Evolutionary conservation across 345 rosid species (phyloP).

Genomic region (Nephelium lappaceum): DNA sequence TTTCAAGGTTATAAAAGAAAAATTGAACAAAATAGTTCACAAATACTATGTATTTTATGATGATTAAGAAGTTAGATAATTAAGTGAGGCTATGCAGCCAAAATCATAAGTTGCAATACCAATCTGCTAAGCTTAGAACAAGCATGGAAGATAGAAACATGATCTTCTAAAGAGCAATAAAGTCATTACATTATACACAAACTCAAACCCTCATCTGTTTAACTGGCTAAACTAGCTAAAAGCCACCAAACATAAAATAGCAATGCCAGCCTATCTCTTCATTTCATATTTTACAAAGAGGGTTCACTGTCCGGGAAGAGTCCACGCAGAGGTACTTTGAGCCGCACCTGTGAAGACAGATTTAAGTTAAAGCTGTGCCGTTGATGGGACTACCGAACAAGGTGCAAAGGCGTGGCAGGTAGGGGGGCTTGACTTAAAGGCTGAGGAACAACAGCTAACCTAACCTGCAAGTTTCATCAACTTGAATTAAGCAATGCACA

Average conservation of each 20-base stretch:
- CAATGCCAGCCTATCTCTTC: neutral
- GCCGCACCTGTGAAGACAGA: neutral
- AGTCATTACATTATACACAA: neutral
- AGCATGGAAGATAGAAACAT: too few relatives aligned
- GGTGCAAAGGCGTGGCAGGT: slow-evolving; percentile 3
- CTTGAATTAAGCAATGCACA: neutral
- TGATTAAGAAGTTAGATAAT: too few relatives aligned
- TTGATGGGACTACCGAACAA: slow-evolving; percentile 8
- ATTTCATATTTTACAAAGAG: neutral
- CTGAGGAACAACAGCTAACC: neutral
- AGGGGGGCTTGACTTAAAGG: slow-evolving; percentile 22
- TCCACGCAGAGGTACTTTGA: neutral
- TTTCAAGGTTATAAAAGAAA: too few relatives aligned
- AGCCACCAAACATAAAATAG: neutral
- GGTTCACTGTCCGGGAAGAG: neutral
- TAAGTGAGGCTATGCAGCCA: too few relatives aligned
- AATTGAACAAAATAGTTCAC: too few relatives aligned
- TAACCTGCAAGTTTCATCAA: slow-evolving; percentile 17
- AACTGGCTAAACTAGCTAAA: too few relatives aligned
- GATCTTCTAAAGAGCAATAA: too few relatives aligned
- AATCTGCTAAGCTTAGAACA: too few relatives aligned
- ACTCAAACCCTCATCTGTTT: neutral
- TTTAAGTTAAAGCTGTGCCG: neutral
- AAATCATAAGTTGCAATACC: too few relatives aligned
- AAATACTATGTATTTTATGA: too few relatives aligned